Evolutionary conservation across 306 rosid species (phyloP).

Genomic region (Corylus avellana): DNA sequence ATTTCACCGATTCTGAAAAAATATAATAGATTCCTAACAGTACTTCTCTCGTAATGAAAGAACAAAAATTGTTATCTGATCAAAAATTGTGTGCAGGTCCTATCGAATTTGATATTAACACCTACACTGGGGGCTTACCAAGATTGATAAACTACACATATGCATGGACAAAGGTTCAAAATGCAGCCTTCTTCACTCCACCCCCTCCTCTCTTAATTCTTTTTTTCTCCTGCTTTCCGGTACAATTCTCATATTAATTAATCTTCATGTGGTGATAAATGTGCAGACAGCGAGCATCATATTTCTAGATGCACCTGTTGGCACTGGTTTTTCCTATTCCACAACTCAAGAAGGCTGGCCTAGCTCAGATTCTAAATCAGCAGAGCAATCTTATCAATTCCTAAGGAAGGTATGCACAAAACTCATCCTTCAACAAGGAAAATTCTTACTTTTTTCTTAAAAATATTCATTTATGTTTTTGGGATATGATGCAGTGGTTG

Average conservation of each 20-base stretch:
- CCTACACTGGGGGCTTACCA: conserved; percentile 24
- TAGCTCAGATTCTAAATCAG: conserved; percentile 8
- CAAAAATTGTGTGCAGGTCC: conserved; percentile 11
- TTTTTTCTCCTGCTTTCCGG: background rate
- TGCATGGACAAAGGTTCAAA: conserved; percentile 31
- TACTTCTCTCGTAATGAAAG: no score
- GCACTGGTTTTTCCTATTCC: conserved; percentile 27
- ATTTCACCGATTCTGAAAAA: no score
- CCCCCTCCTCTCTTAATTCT: background rate
- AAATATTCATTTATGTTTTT: background rate
- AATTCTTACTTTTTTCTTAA: background rate
- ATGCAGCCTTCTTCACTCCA: background rate
- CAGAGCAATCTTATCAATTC: conserved; percentile 20
- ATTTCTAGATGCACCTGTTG: conserved; percentile 26
- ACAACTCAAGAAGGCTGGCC: conserved; percentile 4
- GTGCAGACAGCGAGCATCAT: conserved; percentile 29
- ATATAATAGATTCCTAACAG: no score
- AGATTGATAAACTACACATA: conserved; percentile 5
- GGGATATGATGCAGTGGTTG: conserved; percentile 25
- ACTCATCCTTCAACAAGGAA: background rate
- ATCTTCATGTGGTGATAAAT: background rate
- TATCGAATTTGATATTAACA: conserved; percentile 11
- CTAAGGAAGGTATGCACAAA: conserved; percentile 18
- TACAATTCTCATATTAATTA: background rate
- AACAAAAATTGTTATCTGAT: no score